Evolutionary conservation across 148 eudicot genomes (phyloP), one percentile per base, ranked within the genome.

Genomic region (Silene uniflora): DNA sequence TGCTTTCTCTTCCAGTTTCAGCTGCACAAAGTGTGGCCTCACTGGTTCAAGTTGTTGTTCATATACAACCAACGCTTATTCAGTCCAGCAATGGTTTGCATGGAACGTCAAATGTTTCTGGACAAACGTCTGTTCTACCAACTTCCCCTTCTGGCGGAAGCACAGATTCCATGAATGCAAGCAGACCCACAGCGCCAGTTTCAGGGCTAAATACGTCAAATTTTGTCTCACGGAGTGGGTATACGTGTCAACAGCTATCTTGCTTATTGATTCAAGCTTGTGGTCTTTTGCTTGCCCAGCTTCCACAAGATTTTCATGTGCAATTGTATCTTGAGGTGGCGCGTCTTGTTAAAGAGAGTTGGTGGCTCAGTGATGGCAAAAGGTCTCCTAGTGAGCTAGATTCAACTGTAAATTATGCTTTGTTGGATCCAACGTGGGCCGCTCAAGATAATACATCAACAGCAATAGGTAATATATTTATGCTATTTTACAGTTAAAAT

Each of bases 141-240:
- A 91, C 98, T 75, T 91, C 98, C 59, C 97, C 98, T 76, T 93
- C 98, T n/a, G 98, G 97, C 11, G 99, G 97, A 77, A 95, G 99
- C 85, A 86, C 97, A 35, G 99, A 92, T 78, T 95, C 99, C 29
- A 79, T 95, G 88, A 87, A 89, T 79, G 92, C 94, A 62, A 84
- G 90, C 72, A 85, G 93, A 84, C 81, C 90, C 65, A 75, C 81
- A 49, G 82, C 91, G 24, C 81, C 91, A 44, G 87, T 74, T 47
- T 91, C 97, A 4, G 98, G 98, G 76, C 80, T 89, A 52, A 89
- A 82, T 79, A 82, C 86, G 16, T 84, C 94, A 32, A 91, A 83
- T 82, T 90, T 89, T 78, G 89, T 92, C 70, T 92, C 93, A 72
- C 89, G 91, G 44, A 92, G 99, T 75, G 97, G 99, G 74, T 95